Percentiles rank a stretch among this genome's conserved stretches.
Conservation (phyloP, 225 moss, liverwort and hornwort genomes). For the Polytrichum commune region DNA sequence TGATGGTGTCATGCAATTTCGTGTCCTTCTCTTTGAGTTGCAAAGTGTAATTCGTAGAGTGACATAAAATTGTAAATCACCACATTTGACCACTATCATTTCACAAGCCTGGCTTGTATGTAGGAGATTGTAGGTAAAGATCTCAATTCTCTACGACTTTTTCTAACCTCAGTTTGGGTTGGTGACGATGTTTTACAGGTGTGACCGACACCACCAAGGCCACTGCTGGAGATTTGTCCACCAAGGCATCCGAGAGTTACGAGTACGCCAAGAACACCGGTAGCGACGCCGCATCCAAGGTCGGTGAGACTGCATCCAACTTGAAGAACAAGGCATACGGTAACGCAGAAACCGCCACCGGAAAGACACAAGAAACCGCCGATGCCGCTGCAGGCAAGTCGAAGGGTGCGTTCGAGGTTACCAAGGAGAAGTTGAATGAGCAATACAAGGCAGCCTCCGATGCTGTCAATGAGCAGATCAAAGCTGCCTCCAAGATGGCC, state of each 20-base stretch:
- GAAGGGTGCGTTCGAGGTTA: conserved; percentile 13
- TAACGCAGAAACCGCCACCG: conserved; percentile 14
- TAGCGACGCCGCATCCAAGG: conserved; percentile 23
- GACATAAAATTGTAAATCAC: no score
- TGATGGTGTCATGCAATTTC: no score
- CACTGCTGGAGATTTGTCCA: background rate
- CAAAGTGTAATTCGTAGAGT: no score
- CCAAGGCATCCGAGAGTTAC: conserved; percentile 13
- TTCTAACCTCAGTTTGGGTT: no score
- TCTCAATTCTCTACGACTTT: no score
- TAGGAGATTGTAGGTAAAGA: no score
- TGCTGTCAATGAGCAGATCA: conserved; percentile 30
- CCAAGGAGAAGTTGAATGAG: conserved; percentile 33
- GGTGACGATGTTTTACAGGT: background rate
- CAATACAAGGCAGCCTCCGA: conserved; percentile 37
- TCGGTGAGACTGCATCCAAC: conserved; percentile 6
- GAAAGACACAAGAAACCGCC: conserved; percentile 19
- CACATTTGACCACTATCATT: no score
- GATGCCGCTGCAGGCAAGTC: conserved; percentile 17
- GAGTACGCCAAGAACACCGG: conserved; percentile 15
- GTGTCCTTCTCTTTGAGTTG: no score
- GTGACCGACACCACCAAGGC: background rate
- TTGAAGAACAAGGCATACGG: conserved; percentile 23
- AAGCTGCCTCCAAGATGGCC: conserved; percentile 32
- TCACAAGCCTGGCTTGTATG: no score